Evolutionary conservation across 1,284 basidiomycete genomes (phyloP).

Genomic region (Ustilago lituana): DNA sequence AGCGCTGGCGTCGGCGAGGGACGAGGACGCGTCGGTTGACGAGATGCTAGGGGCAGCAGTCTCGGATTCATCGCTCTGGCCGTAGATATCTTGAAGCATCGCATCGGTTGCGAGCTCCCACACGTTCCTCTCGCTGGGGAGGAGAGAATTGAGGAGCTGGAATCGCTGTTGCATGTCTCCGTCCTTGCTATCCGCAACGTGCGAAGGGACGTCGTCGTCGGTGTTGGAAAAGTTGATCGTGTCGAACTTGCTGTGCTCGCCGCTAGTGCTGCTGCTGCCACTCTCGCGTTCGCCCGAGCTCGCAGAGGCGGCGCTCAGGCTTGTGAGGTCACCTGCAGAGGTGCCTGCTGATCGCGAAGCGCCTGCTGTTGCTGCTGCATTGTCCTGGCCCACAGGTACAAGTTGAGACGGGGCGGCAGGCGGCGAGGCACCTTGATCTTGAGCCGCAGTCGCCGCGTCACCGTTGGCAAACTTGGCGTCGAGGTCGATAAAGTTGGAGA

Average conservation of each 20-base stretch:
- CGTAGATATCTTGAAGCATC: conserved; percentile 46
- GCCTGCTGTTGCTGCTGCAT: conserved; percentile 32
- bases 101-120: conserved; percentile 48
- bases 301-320: conserved; percentile 32
- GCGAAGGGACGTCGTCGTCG: too few relatives aligned
- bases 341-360: conserved; percentile 36
- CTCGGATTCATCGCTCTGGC: conserved; percentile 12
- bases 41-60: conserved; percentile 8
- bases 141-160: conserved; percentile 36
- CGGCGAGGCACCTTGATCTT: conserved; percentile 46
- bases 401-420: conserved; percentile 39
- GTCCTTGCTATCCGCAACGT: too few relatives aligned
- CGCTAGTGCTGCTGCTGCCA: conserved; percentile 14
- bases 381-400: conserved; percentile 43
- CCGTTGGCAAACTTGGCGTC: conserved; percentile 38
- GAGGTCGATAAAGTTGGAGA: conserved; percentile 51
- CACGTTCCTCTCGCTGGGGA: conserved; percentile 29
- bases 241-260: conserved; percentile 22
- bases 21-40: conserved; percentile 11
- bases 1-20: conserved; percentile 19
- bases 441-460: conserved; percentile 46
- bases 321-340: conserved; percentile 36
- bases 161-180: conserved; percentile 21
- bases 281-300: conserved; percentile 17
- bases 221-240: conserved; percentile 25